Percentiles rank a stretch among this genome's conserved stretches.
Conservation (phyloP, 306 rosid species). For the Geum urbanum region DNA sequence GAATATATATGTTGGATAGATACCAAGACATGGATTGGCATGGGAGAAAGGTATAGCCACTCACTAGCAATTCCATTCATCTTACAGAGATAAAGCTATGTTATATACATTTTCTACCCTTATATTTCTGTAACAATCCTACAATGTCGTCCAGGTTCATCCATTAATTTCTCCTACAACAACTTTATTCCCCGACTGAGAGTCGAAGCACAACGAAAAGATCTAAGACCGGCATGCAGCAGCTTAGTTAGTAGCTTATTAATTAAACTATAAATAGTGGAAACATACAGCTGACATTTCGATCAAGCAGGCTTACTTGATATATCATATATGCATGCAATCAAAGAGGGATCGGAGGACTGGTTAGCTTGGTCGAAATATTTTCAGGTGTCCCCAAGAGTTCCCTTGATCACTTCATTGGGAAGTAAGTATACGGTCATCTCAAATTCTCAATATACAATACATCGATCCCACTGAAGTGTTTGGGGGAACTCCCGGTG, state of each 20-base stretch:
- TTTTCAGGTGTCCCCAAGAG: slow-evolving; percentile 25
- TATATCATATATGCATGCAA: too few species aligned
- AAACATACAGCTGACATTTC: slow-evolving; percentile 3
- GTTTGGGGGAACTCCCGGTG: slow-evolving; percentile 50
- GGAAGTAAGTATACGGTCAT: background rate
- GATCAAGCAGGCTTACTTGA: background rate
- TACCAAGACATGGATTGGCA: background rate
- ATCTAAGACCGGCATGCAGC: background rate
- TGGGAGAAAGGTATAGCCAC: background rate
- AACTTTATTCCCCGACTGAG: background rate
- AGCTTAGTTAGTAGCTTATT: background rate
- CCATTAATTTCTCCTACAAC: background rate
- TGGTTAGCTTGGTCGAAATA: too few species aligned
- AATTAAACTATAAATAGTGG: background rate
- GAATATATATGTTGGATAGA: slow-evolving; percentile 8
- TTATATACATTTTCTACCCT: slow-evolving; percentile 10
- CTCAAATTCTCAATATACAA: too few species aligned
- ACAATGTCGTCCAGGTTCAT: slow-evolving; percentile 25
- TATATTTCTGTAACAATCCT: background rate
- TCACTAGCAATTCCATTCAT: slow-evolving; percentile 9
- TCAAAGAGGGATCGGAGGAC: background rate
- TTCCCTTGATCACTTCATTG: slow-evolving; percentile 35
- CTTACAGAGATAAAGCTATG: too few species aligned
- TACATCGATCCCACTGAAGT: slow-evolving; percentile 42
- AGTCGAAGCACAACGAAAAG: background rate